These are phyloP conservation scores for Epichloe scottii DNA, from an alignment of 2,329 filamentous ascomycete genomes.

Conservation along the genomic window DNA sequence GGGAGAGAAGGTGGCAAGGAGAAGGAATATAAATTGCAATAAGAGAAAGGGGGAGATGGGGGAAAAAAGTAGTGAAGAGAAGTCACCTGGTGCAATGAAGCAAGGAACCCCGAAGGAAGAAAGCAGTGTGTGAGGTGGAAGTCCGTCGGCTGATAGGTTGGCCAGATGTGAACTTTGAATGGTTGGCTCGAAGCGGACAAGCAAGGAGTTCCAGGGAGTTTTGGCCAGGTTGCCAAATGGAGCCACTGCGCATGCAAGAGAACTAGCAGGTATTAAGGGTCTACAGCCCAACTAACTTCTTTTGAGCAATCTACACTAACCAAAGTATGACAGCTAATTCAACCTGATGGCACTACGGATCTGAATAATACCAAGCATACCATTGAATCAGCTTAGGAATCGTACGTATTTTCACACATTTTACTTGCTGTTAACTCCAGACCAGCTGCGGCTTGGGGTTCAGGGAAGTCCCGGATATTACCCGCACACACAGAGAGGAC, in stretches of 20 bases:
- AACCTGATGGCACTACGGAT: no score
- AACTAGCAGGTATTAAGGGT: no score
- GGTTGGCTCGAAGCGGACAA: background rate
- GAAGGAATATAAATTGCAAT: background rate
- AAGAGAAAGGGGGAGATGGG: background rate
- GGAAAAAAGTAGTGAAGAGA: background rate
- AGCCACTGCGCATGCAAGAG: background rate
- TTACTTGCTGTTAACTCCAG: no score
- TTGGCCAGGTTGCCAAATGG: constrained; percentile 3
- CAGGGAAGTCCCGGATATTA: no score
- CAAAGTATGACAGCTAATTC: no score
- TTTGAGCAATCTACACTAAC: no score
- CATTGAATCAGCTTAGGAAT: no score
- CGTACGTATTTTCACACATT: no score
- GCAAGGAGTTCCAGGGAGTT: background rate
- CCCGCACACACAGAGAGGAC: no score
- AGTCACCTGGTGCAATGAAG: background rate
- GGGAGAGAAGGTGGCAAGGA: background rate
- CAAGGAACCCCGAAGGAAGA: background rate
- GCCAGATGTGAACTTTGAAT: background rate
- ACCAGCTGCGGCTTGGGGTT: no score
- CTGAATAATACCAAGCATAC: no score
- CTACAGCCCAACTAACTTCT: no score
- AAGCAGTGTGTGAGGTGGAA: background rate
- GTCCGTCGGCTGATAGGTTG: background rate